phyloP scores from a whole-genome alignment of 345 rosid genomes.

The Eucalyptus viminalis region DNA sequence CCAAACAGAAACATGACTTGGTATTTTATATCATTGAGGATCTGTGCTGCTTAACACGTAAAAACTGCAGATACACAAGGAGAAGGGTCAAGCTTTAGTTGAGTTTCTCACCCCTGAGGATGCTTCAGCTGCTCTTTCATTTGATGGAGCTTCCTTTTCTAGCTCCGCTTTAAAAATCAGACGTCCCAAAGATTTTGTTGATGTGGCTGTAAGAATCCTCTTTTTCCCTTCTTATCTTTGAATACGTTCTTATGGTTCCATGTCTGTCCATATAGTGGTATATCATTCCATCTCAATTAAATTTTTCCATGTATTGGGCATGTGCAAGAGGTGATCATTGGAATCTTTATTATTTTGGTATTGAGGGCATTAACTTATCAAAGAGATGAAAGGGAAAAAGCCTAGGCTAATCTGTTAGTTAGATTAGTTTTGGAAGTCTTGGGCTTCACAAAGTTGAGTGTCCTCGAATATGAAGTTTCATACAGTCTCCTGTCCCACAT shows the following conservation, averaged over 20 bases:
- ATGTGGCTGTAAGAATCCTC: slow-evolving; percentile 60
- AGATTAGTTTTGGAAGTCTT: neutral
- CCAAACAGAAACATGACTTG: neutral
- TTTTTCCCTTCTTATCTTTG: neutral
- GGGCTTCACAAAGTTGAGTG: neutral
- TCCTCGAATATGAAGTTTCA: neutral
- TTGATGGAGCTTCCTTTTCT: slow-evolving; percentile 54
- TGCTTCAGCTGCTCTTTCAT: slow-evolving; percentile 84
- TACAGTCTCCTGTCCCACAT: neutral
- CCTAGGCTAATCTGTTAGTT: neutral
- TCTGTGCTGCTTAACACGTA: neutral
- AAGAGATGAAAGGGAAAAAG: neutral
- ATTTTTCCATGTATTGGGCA: neutral
- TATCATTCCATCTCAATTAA: neutral
- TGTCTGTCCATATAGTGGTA: neutral
- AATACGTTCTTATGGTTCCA: neutral
- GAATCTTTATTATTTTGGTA: neutral
- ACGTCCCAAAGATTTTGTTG: slow-evolving; percentile 80
- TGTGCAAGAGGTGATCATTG: neutral
- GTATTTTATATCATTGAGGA: slow-evolving; percentile 1
- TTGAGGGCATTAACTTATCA: neutral
- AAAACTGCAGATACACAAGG: slow-evolving; percentile 63
- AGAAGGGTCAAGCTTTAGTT: slow-evolving; percentile 72
- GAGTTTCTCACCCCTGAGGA: slow-evolving; percentile 96
- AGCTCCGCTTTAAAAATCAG: slow-evolving; percentile 64